Evolutionary conservation across 257 asterid genomes (phyloP).

Genomic region (Jaltomata sinuosa): DNA sequence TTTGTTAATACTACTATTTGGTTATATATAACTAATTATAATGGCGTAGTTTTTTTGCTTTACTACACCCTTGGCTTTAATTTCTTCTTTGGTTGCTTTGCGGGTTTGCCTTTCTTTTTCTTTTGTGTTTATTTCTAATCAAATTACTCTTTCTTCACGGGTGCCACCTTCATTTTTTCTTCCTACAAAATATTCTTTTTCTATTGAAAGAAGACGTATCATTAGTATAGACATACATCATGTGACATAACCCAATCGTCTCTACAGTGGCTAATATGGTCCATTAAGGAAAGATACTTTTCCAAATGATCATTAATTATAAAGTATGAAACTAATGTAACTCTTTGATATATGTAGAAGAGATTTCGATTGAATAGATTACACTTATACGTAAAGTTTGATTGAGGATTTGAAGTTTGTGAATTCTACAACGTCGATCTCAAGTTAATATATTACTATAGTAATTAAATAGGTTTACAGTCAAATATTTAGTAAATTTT

Average conservation of each 20-base stretch:
- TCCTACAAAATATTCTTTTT: neutral
- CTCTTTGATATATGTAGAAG: too few species aligned
- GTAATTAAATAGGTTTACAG: too few species aligned
- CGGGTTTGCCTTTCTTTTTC: neutral
- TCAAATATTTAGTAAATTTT: too few species aligned
- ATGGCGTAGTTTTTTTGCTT: conserved; percentile 7
- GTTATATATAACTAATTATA: neutral
- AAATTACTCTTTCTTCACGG: neutral
- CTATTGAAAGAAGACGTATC: neutral
- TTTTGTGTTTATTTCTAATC: neutral
- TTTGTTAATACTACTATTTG: neutral
- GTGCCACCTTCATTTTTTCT: neutral
- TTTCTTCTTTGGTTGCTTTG: neutral
- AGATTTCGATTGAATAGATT: too few species aligned
- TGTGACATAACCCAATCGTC: neutral
- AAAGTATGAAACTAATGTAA: neutral
- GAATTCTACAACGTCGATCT: too few species aligned
- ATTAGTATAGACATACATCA: neutral
- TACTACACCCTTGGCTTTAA: neutral
- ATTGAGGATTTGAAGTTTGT: neutral
- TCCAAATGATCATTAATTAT: neutral
- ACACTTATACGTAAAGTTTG: neutral
- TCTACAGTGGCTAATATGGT: neutral
- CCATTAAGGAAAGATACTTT: neutral
- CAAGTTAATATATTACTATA: too few species aligned